Evolutionary conservation across 139 green algal genomes (phyloP), one percentile per base, ranked within the genome.

Genomic region (Chlorella ohadii): DNA sequence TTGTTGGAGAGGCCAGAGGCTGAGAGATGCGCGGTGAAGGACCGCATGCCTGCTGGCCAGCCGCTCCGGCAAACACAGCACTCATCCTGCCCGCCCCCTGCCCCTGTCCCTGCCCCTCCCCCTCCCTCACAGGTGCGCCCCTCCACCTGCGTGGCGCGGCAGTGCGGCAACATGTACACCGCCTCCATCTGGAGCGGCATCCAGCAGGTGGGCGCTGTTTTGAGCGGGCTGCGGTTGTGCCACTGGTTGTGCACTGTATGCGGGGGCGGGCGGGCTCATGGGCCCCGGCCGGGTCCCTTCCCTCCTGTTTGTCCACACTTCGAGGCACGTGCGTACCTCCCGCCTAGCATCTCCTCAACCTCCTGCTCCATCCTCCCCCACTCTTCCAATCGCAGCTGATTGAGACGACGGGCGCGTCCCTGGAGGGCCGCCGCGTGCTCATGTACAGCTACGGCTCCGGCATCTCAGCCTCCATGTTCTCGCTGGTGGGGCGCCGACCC

Each of bases 391-490:
- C 57, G 38, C 78, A 85, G 19, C 84, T 98, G 27, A 70, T 97
- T 22, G 78, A 91, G 39, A 72, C 75, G 25, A 79, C 85, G 19
- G 90, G 91, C 16, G 33, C 65, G 0, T 64, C 67, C 15, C 72
- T 91, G 82, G 88, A 87, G 51, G 91, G 89, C 19, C 75, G 82
- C 44, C 84, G 91, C 23, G 34, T 98, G 20, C 80, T 98, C 78
- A 79, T 97, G 38, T 98, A 93, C 87, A 90, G 79, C 22, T 98
- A 96, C 70, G 95, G 95, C 70, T 96, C 91, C 16, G 95, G 95
- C 19, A 81, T 93, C 12, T 76, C 89, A 2, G 86, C 91, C 4
- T 79, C 86, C 23, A 79, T 97, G 55, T 91, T 97, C 44, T 79
- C 72, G 4, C 81, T 98, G 15, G 57, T 81, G 36, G 91, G 73